Evolutionary conservation across 345 rosid genomes (phyloP).

Genomic region (Bruguiera sexangula): DNA sequence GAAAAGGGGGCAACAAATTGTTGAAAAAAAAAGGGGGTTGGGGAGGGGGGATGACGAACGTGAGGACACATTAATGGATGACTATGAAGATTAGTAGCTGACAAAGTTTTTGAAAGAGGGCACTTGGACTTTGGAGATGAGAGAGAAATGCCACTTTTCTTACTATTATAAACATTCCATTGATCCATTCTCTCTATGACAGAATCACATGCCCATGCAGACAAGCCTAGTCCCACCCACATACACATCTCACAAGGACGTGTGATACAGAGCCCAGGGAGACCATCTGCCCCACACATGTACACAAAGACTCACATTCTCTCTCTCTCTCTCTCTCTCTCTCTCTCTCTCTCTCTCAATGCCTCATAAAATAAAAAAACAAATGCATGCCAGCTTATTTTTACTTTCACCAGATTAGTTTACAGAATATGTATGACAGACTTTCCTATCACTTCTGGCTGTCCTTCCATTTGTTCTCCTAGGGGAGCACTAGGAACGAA

Average conservation of each 20-base stretch:
- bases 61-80: no score
- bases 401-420: not conserved
- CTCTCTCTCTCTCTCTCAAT: not conserved
- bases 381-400: not conserved
- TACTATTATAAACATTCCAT: not conserved
- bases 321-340: not conserved
- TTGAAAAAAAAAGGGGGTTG: no score
- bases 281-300: conserved; percentile 36
- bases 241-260: conserved; percentile 57
- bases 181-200: conserved; percentile 22
- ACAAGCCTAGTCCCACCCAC: conserved; percentile 60
- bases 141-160: not conserved
- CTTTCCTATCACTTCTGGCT: conserved; percentile 28
- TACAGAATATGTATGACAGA: conserved; percentile 15
- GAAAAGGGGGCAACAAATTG: no score
- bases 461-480: conserved; percentile 38
- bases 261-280: conserved; percentile 32
- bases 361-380: not conserved
- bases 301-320: conserved; percentile 3
- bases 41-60: no score
- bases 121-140: not conserved
- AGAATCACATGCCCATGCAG: conserved; percentile 57
- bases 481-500: conserved; percentile 18
- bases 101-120: no score
- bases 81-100: not conserved